Evolutionary conservation across 345 rosid species (phyloP).

Genomic region (Stellera chamaejasme): DNA sequence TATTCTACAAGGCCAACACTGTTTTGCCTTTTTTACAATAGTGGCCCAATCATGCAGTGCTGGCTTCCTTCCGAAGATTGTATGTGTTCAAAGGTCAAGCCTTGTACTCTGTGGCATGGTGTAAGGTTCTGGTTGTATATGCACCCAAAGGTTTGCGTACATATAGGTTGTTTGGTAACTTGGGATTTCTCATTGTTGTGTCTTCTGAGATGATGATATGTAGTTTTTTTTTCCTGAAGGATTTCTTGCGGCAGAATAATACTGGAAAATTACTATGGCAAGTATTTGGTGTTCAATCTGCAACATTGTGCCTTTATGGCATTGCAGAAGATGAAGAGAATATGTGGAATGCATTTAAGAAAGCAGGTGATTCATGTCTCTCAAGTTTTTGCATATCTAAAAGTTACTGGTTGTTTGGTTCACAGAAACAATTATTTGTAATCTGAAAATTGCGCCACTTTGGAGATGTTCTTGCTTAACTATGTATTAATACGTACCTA

Average conservation of each 20-base stretch:
- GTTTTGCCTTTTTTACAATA: slow-evolving; percentile 5
- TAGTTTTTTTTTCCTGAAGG: slow-evolving; percentile 34
- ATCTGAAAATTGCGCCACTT: too few species aligned
- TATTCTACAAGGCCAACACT: slow-evolving; percentile 1
- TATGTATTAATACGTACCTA: too few species aligned
- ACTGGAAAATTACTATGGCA: slow-evolving; percentile 95
- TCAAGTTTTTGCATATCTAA: slow-evolving; percentile 6
- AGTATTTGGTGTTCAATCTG: slow-evolving; percentile 71
- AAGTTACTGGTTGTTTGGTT: neutral
- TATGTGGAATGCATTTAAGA: slow-evolving; percentile 81
- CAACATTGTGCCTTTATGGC: slow-evolving; percentile 82
- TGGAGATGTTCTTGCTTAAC: too few species aligned
- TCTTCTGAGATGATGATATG: slow-evolving; percentile 1
- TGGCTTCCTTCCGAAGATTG: slow-evolving; percentile 97
- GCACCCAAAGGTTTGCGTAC: slow-evolving; percentile 88
- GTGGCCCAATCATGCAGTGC: slow-evolving; percentile 39
- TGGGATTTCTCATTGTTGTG: neutral
- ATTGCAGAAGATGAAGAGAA: slow-evolving; percentile 83
- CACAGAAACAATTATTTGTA: neutral
- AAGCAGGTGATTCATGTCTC: slow-evolving; percentile 40
- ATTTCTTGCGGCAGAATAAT: slow-evolving; percentile 90
- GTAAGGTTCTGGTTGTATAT: slow-evolving; percentile 88
- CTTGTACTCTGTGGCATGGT: slow-evolving; percentile 51
- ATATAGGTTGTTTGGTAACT: neutral
- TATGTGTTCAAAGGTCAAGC: slow-evolving; percentile 66